Percentiles rank a stretch among this genome's conserved stretches.
phyloP scores from a whole-genome alignment of 805 yeast genomes.

The Tetrapisispora iriomotensis region DNA sequence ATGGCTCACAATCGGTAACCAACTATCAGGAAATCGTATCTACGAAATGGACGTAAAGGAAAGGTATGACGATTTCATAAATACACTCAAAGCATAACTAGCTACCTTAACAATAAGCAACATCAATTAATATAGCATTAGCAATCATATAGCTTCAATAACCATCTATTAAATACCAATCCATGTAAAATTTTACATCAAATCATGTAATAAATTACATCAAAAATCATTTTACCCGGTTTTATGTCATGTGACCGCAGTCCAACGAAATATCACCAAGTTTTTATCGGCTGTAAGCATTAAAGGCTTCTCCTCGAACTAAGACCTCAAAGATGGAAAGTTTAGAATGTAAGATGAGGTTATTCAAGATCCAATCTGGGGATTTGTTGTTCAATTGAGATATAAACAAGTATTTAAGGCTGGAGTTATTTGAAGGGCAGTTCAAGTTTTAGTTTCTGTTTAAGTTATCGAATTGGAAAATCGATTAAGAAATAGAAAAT shows the following conservation, averaged over 20 bases:
- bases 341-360: too few relatives aligned
- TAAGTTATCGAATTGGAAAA: too few relatives aligned
- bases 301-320: background rate
- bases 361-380: too few relatives aligned
- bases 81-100: background rate
- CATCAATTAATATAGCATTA: background rate
- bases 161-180: background rate
- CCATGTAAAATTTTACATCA: conserved; percentile 6
- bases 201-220: conserved; percentile 27
- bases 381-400: too few relatives aligned
- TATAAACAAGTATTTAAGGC: too few relatives aligned
- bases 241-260: background rate
- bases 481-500: too few relatives aligned
- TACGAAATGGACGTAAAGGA: conserved; percentile 47
- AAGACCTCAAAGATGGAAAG: background rate
- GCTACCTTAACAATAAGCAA: background rate
- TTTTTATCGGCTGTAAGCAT: background rate
- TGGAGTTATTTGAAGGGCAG: too few relatives aligned
- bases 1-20: conserved; percentile 85
- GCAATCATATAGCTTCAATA: background rate
- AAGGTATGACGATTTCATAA: conserved; percentile 28
- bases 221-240: conserved; percentile 29
- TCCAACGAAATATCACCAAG: conserved; percentile 1
- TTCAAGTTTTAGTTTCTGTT: too few relatives aligned
- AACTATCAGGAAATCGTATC: conserved; percentile 49